Evolutionary conservation across 768 basidiomycete species (phyloP).

Genomic region (Boletellus ananas): DNA sequence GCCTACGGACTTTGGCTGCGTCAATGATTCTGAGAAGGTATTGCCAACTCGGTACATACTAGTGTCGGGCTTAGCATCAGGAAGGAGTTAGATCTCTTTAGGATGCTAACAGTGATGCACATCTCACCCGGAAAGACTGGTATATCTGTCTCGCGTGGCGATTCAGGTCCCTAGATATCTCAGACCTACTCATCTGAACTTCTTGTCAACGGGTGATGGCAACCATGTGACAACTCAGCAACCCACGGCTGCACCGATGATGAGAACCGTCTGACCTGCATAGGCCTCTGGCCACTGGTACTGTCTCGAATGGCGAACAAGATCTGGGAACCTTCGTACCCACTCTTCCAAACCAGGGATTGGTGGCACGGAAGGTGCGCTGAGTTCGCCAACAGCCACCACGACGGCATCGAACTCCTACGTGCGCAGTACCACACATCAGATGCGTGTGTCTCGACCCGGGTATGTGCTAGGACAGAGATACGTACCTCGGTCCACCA

Average conservation of each 20-base stretch:
- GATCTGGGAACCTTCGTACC: conserved; percentile 29
- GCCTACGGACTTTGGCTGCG: background rate
- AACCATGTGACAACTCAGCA: background rate
- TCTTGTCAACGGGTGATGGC: background rate
- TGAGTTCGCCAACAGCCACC: conserved; percentile 9
- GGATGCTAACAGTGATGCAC: background rate
- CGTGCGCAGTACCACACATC: too few species aligned
- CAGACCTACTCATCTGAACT: conserved; percentile 2
- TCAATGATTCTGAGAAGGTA: too few species aligned
- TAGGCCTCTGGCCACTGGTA: conserved; percentile 40
- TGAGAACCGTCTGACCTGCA: conserved; percentile 36
- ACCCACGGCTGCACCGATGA: conserved; percentile 34
- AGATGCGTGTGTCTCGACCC: background rate
- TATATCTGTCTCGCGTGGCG: conserved; percentile 6
- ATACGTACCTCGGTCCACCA: conserved; percentile 25
- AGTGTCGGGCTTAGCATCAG: background rate
- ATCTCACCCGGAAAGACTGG: conserved; percentile 12
- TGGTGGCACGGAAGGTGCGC: conserved; percentile 12
- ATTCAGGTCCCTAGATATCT: conserved; percentile 15
- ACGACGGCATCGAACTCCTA: conserved; percentile 19
- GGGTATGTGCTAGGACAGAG: background rate
- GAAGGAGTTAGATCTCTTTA: background rate
- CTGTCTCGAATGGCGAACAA: conserved; percentile 38
- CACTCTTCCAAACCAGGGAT: conserved; percentile 14
- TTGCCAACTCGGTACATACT: background rate